Percentiles rank a stretch among this genome's conserved stretches.
Conservation (phyloP, 805 yeast species). For the Candida adriatica region DNA sequence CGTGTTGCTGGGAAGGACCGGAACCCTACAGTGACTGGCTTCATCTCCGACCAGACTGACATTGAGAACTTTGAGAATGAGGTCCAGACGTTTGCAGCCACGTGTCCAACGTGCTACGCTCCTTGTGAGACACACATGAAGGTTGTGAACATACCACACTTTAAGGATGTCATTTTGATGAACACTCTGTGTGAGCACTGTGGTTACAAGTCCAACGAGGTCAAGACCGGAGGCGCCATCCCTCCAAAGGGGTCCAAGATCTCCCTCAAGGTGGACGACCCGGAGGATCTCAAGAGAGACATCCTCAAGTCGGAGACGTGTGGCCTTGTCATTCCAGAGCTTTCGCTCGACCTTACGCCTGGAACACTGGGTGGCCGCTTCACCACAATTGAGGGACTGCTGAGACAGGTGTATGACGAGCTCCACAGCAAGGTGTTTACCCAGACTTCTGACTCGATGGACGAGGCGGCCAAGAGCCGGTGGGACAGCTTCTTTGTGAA, state of each 20-base stretch:
- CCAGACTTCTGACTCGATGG: constrained; percentile 90
- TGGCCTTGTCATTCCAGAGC: constrained; percentile 77
- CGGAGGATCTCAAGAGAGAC: constrained; percentile 89
- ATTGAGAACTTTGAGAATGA: constrained; percentile 84
- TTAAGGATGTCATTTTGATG: constrained; percentile 96
- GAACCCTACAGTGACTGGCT: constrained; percentile 44
- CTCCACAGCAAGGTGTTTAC: constrained; percentile 77
- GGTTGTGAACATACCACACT: constrained; percentile 93
- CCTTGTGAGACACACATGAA: constrained; percentile 94
- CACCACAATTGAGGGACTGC: constrained; percentile 92
- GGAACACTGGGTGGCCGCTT: constrained; percentile 98
- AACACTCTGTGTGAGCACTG: constrained; percentile 87
- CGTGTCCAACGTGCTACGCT: constrained; percentile 84
- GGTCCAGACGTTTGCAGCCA: constrained; percentile 86
- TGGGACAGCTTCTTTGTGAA: constrained; percentile 78
- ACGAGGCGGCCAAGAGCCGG: constrained; percentile 60
- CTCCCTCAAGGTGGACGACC: constrained; percentile 67
- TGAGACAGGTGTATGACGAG: constrained; percentile 86
- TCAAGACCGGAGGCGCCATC: constrained; percentile 95
- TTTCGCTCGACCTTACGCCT: constrained; percentile 82
- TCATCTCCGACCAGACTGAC: constrained; percentile 63
- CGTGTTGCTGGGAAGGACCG: constrained; percentile 20
- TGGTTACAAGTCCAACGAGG: constrained; percentile 96
- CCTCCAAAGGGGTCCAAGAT: constrained; percentile 79
- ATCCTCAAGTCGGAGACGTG: constrained; percentile 93